A percentile compares a stretch with the other conserved stretches of the same genome.
Evolutionary conservation across 768 basidiomycete species (phyloP).

Genomic region (Pleurotus cornucopiae): DNA sequence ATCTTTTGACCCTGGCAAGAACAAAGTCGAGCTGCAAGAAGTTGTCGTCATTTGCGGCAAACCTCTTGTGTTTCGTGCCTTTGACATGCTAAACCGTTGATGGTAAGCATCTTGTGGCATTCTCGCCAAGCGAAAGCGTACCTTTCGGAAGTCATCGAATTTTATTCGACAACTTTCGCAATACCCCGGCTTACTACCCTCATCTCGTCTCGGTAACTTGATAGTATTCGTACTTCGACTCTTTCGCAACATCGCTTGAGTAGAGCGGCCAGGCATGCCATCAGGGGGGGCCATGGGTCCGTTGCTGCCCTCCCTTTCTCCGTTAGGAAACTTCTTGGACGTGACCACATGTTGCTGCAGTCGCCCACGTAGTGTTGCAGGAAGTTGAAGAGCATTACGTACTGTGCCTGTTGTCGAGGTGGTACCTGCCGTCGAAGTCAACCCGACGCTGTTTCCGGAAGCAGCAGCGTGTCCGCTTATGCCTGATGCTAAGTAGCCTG

Average conservation of each 20-base stretch:
- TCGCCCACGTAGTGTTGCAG: slow-evolving; percentile 49
- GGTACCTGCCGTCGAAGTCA: slow-evolving; percentile 89
- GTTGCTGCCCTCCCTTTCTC: slow-evolving; percentile 15
- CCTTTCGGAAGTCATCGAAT: slow-evolving; percentile 83
- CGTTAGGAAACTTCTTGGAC: slow-evolving; percentile 44
- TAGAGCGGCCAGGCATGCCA: slow-evolving; percentile 45
- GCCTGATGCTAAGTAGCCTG: slow-evolving; percentile 64
- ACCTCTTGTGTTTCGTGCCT: slow-evolving; percentile 74
- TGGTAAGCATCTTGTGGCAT: no score
- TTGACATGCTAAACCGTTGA: slow-evolving; percentile 56
- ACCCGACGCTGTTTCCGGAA: slow-evolving; percentile 90
- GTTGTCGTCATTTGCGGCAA: slow-evolving; percentile 73
- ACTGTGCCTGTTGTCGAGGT: slow-evolving; percentile 58
- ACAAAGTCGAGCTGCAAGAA: slow-evolving; percentile 77
- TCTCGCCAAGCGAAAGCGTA: slow-evolving; percentile 31
- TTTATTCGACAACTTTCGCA: slow-evolving; percentile 94
- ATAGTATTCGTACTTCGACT: slow-evolving; percentile 80
- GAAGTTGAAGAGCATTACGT: slow-evolving; percentile 43
- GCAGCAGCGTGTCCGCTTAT: slow-evolving; percentile 70
- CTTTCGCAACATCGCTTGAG: slow-evolving; percentile 47
- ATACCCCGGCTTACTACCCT: slow-evolving; percentile 90
- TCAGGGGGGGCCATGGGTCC: slow-evolving; percentile 67
- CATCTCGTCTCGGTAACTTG: slow-evolving; percentile 72
- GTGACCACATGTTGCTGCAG: slow-evolving; percentile 67
- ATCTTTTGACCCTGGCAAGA: slow-evolving; percentile 55